phyloP scores from a whole-genome alignment of 2,329 filamentous ascomycete genomes.

The Clonostachys solani region DNA sequence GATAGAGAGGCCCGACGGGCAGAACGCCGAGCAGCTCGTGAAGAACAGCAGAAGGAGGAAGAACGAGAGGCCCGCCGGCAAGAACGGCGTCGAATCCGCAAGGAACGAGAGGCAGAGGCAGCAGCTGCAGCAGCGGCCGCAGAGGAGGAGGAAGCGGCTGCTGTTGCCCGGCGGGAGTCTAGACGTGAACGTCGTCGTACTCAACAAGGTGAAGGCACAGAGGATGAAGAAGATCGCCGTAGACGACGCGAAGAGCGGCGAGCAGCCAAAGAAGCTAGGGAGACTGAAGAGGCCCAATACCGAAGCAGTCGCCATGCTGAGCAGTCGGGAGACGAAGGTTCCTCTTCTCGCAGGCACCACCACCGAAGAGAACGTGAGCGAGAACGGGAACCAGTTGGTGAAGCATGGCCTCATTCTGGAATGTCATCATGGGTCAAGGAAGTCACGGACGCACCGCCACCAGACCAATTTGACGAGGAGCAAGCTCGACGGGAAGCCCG shows the following conservation, averaged over 20 bases:
- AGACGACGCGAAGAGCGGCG: conserved; percentile 49
- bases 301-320: conserved; percentile 23
- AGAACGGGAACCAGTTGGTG: conserved; percentile 19
- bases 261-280: conserved; percentile 32
- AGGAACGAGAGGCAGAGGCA: conserved; percentile 39
- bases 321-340: conserved; percentile 37
- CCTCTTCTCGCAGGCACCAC: conserved; percentile 35
- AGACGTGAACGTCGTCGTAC: conserved; percentile 46
- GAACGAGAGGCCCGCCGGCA: conserved; percentile 43
- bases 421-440: conserved; percentile 65
- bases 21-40: conserved; percentile 43
- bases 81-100: conserved; percentile 44
- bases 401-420: conserved; percentile 58
- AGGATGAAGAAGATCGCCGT: conserved; percentile 50
- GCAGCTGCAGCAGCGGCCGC: conserved; percentile 32
- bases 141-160: conserved; percentile 32
- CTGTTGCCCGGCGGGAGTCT: conserved; percentile 24
- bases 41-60: conserved; percentile 37
- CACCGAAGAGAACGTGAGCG: conserved; percentile 3
- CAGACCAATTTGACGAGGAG: conserved; percentile 34
- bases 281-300: conserved; percentile 18
- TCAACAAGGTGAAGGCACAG: conserved; percentile 32
- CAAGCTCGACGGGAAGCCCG: conserved; percentile 45
- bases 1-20: conserved; percentile 56
- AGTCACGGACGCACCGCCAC: conserved; percentile 45